phyloP scores from a whole-genome alignment of 306 rosid genomes.

The Acacia crassicarpa region DNA sequence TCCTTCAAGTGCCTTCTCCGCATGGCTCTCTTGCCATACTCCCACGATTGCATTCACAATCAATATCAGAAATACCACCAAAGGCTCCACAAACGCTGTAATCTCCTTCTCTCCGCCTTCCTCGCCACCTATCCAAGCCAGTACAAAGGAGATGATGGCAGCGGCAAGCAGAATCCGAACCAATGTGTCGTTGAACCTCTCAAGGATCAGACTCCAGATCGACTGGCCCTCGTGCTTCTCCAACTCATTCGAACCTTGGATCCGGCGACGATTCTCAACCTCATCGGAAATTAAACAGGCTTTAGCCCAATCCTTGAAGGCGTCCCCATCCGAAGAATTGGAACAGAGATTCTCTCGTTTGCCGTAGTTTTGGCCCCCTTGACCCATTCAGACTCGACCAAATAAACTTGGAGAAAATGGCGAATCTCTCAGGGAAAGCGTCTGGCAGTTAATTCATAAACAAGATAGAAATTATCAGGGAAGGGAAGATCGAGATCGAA shows the following conservation, averaged over 20 bases:
- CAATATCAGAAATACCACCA: conserved; percentile 33
- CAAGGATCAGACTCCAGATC: conserved; percentile 51
- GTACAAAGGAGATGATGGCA: conserved; percentile 66
- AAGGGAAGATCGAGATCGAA: conserved; percentile 3
- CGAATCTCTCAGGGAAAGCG: neutral
- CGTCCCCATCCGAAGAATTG: conserved; percentile 6
- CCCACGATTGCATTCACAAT: conserved; percentile 55
- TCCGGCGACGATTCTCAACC: conserved; percentile 41
- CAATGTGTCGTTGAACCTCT: conserved; percentile 66
- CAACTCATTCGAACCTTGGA: conserved; percentile 59
- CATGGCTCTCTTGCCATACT: conserved; percentile 77
- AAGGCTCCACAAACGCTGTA: conserved; percentile 35
- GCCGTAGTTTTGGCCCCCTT: conserved; percentile 42
- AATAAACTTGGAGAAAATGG: neutral
- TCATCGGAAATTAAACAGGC: conserved; percentile 42
- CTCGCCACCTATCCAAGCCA: conserved; percentile 65
- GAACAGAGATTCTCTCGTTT: conserved; percentile 20
- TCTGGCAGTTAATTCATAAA: neutral
- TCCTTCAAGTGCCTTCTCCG: conserved; percentile 69
- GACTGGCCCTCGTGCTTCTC: conserved; percentile 69
- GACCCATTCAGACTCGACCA: conserved; percentile 36
- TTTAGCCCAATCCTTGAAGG: conserved; percentile 58
- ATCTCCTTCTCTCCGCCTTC: conserved; percentile 44
- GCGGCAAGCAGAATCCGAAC: conserved; percentile 67
- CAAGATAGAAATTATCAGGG: neutral